These are phyloP conservation scores for Penicillium sp. DNA, from an alignment of 2,329 filamentous ascomycete genomes.

Conservation along the genomic window DNA sequence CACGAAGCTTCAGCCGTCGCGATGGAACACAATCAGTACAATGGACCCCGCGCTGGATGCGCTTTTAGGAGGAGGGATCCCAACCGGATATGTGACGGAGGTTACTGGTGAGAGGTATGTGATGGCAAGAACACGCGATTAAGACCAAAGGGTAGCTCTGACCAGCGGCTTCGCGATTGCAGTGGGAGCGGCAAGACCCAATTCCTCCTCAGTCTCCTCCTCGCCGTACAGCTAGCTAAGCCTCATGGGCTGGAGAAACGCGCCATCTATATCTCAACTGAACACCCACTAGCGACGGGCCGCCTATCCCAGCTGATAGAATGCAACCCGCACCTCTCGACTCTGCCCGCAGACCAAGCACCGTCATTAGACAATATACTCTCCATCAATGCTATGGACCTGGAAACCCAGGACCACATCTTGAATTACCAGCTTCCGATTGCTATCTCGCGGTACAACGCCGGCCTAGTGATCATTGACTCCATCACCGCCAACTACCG, in stretches of 20 bases:
- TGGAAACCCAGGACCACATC: slow-evolving; percentile 94
- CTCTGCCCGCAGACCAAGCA: slow-evolving; percentile 35
- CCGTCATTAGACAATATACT: slow-evolving; percentile 73
- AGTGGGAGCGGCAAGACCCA: slow-evolving; percentile 93
- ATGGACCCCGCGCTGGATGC: slow-evolving; percentile 69
- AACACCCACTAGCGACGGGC: slow-evolving; percentile 74
- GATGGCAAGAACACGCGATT: slow-evolving; percentile 8
- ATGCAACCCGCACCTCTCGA: slow-evolving; percentile 58
- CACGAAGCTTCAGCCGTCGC: slow-evolving; percentile 31
- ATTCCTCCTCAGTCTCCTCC: slow-evolving; percentile 76
- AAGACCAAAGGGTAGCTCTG: slow-evolving; percentile 1
- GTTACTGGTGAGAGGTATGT: slow-evolving; percentile 78
- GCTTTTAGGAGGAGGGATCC: slow-evolving; percentile 72
- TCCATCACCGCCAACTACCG: slow-evolving; percentile 94
- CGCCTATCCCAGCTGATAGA: slow-evolving; percentile 75
- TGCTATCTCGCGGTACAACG: slow-evolving; percentile 66
- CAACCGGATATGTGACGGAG: slow-evolving; percentile 76
- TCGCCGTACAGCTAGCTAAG: slow-evolving; percentile 74
- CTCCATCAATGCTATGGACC: slow-evolving; percentile 77
- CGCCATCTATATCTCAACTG: slow-evolving; percentile 92
- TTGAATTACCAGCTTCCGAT: slow-evolving; percentile 88
- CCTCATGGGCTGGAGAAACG: slow-evolving; percentile 66
- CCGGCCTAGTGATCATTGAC: slow-evolving; percentile 82
- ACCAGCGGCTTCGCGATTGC: slow-evolving; percentile 7
- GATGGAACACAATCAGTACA: slow-evolving; percentile 67